Conservation (phyloP, 1,284 basidiomycete genomes). For the Pseudozyma sp. region DNA sequence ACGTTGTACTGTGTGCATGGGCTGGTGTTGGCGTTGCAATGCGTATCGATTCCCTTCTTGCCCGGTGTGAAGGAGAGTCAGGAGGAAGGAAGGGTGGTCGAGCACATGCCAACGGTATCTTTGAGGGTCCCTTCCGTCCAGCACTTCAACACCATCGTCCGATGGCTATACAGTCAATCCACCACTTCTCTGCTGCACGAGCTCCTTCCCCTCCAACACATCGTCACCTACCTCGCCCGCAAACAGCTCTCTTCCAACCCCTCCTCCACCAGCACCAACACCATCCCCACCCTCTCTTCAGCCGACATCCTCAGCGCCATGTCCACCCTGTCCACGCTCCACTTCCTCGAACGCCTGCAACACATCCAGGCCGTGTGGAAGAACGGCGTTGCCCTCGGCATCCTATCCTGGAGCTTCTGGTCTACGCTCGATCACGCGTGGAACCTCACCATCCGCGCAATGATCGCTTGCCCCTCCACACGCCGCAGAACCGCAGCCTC, state of each 20-base stretch:
- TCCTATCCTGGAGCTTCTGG: conserved; percentile 42
- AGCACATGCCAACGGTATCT: conserved; percentile 24
- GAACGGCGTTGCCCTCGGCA: conserved; percentile 51
- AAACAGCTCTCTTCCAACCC: background rate
- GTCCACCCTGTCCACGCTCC: conserved; percentile 29
- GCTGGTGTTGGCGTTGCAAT: conserved; percentile 42
- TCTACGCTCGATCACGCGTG: conserved; percentile 39
- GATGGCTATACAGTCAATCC: conserved; percentile 45
- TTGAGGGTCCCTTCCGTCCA: conserved; percentile 29
- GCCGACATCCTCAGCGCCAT: conserved; percentile 36
- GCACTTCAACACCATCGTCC: conserved; percentile 34
- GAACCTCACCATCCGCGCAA: conserved; percentile 35
- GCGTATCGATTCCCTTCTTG: conserved; percentile 48
- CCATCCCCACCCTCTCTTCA: conserved; percentile 9
- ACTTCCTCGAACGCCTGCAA: conserved; percentile 33
- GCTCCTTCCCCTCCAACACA: conserved; percentile 39
- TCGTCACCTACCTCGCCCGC: conserved; percentile 22
- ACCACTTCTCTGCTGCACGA: conserved; percentile 37
- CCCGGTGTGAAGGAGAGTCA: conserved; percentile 9
- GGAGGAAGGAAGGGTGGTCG: conserved; percentile 9
- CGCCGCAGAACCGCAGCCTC: conserved; percentile 2
- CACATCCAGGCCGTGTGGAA: conserved; percentile 48
- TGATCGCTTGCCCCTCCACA: conserved; percentile 24
- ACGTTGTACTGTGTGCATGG: conserved; percentile 40
- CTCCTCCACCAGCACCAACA: background rate